Conservation (phyloP, 306 rosid species). For the Erythrophleum fordii region DNA sequence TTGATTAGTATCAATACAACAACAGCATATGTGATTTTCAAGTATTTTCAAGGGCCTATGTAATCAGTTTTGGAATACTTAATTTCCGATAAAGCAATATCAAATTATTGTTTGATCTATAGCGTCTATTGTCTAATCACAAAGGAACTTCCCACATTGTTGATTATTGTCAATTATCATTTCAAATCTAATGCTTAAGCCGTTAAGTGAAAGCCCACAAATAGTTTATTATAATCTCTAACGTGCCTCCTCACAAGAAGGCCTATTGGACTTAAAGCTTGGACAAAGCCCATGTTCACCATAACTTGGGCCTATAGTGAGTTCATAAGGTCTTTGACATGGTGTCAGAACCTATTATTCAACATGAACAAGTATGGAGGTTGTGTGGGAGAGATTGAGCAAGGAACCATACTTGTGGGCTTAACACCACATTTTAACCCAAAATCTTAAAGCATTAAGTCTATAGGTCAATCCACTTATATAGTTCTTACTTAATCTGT, state of each 20-base stretch:
- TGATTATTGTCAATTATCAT: not conserved
- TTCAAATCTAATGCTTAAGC: not conserved
- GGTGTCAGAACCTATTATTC: too few species aligned
- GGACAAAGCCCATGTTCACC: too few species aligned
- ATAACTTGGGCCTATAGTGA: too few species aligned
- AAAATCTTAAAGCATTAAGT: not conserved
- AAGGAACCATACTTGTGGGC: too few species aligned
- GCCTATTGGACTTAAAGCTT: too few species aligned
- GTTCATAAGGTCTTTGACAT: too few species aligned
- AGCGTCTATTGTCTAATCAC: not conserved
- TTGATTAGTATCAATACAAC: constrained; percentile 19
- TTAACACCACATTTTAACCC: not conserved
- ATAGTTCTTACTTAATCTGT: not conserved
- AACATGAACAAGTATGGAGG: too few species aligned
- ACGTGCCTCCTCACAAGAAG: too few species aligned
- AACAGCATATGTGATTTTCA: constrained; percentile 27
- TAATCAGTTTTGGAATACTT: constrained; percentile 21
- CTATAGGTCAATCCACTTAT: not conserved
- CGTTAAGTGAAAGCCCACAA: too few species aligned
- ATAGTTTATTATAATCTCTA: too few species aligned
- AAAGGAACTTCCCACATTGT: constrained; percentile 20
- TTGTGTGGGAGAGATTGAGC: too few species aligned
- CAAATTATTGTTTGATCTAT: not conserved
- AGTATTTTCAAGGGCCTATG: constrained; percentile 19
- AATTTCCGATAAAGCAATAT: constrained; percentile 24